phyloP scores from a whole-genome alignment of 768 basidiomycete genomes.

The Phylloporus arenicola region DNA sequence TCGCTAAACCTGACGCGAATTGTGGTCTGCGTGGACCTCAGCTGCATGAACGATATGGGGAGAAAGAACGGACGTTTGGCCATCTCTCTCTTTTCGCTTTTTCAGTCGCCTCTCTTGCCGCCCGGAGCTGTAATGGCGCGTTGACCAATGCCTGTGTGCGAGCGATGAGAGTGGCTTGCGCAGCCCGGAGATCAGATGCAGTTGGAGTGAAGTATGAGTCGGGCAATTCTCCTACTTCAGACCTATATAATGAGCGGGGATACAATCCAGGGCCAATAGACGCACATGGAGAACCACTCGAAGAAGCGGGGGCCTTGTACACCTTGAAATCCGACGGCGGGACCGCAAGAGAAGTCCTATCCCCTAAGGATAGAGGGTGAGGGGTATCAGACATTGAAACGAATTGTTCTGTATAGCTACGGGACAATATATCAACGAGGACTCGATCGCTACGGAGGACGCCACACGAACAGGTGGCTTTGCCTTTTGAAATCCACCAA shows the following conservation, averaged over 20 bases:
- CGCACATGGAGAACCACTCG: slow-evolving; percentile 32
- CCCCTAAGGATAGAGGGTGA: slow-evolving; percentile 2
- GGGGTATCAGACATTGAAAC: slow-evolving; percentile 25
- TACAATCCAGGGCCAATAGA: slow-evolving; percentile 7
- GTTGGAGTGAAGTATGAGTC: slow-evolving; percentile 75
- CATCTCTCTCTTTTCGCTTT: slow-evolving; percentile 60
- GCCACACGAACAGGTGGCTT: slow-evolving; percentile 10
- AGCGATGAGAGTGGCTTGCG: slow-evolving; percentile 57
- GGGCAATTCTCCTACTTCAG: slow-evolving; percentile 46
- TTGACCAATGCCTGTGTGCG: slow-evolving; percentile 59
- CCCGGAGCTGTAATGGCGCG: slow-evolving; percentile 65
- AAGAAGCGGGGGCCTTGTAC: slow-evolving; percentile 40
- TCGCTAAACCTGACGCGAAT: slow-evolving; percentile 81
- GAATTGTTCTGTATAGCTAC: slow-evolving; percentile 11
- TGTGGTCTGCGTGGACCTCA: slow-evolving; percentile 50
- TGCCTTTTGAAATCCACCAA: slow-evolving; percentile 2
- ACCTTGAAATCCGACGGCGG: slow-evolving; percentile 39
- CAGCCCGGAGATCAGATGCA: slow-evolving; percentile 60
- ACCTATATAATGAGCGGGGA: slow-evolving; percentile 2
- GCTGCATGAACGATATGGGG: not conserved
- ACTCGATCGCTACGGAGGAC: slow-evolving; percentile 6
- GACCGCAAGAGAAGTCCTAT: not conserved
- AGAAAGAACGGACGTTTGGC: slow-evolving; percentile 50
- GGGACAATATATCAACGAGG: slow-evolving; percentile 14
- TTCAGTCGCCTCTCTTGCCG: slow-evolving; percentile 56